Evolutionary conservation across 148 eudicot species (phyloP), one percentile per base, ranked within the genome.

Genomic region (Tetragonia tetragonoides): DNA sequence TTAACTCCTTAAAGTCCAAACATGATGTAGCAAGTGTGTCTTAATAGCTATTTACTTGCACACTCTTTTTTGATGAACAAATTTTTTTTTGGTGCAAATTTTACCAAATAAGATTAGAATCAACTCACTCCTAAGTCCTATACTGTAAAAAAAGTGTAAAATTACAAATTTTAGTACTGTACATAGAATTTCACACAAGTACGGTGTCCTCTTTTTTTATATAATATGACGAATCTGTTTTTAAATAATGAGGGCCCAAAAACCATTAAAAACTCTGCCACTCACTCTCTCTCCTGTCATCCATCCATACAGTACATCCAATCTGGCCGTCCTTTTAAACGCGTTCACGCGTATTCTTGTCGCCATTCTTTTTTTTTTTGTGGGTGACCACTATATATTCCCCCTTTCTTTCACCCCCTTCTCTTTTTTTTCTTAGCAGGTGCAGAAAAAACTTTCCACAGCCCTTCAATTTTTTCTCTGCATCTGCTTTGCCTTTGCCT

Each of bases 351-450:
- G 72, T 81, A 17, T 68, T 42, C 16, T 15, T 80, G 62, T 68
- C 75, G 12, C 53, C 6, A 34, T 18, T 11, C 44, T 12, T 68
- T 34, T 42, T 34, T 42, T 40, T 34, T 4, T 21, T 41, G 67
- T 73, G 75, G 70, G 42, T 47, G 9, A 34, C 56, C 80, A 74
- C 81, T 81, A 81, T 81, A 81, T 81, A 81, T 81, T 47, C 72
- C 60, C 62, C 66, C 54, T 21, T 24, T 11, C 72, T 44, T 34
- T 74, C 5, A 23, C 41, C 72, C 47, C 34, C 39, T 64, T 66
- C 37, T 41, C 28, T 9, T 73, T 70, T 68, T 67, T 51, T n/a
- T 56, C 68, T 72, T 77, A 77, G 81, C 80, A 81, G 84, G 74
- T 81, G 81, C 84, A 81, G 81, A 77, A 34, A 23, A 8, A 9